Evolutionary conservation across 495 filamentous ascomycete genomes (phyloP).

Genomic region (Neohortaea acidophila): DNA sequence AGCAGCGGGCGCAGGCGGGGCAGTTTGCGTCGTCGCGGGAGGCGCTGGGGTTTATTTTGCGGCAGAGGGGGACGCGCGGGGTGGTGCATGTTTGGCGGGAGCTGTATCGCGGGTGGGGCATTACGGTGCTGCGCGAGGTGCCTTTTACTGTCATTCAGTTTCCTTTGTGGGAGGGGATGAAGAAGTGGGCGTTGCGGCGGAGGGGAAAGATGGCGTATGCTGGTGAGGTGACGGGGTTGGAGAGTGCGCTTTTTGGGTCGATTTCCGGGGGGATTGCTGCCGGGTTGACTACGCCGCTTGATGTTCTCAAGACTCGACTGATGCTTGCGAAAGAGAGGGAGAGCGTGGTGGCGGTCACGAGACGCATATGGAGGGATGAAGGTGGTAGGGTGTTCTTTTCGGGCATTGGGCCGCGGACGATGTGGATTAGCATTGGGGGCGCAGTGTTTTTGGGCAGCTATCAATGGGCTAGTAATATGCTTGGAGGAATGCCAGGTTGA

Average conservation of each 20-base stretch:
- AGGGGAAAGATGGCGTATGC: conserved; percentile 10
- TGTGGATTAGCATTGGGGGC: conserved; percentile 90
- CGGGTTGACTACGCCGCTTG: conserved; percentile 77
- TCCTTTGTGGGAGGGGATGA: conserved; percentile 90
- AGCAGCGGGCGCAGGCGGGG: conserved; percentile 84
- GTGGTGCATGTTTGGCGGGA: conserved; percentile 53
- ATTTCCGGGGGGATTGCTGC: conserved; percentile 74
- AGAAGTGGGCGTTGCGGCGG: conserved; percentile 26
- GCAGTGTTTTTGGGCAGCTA: conserved; percentile 94
- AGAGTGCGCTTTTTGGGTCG: conserved; percentile 77
- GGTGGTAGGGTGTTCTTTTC: conserved; percentile 70
- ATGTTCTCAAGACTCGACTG: conserved; percentile 91
- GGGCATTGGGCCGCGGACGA: conserved; percentile 72
- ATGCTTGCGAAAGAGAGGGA: conserved; percentile 60
- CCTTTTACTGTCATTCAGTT: conserved; percentile 96
- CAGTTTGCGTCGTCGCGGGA: conserved; percentile 46
- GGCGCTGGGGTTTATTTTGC: conserved; percentile 56
- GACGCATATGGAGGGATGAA: conserved; percentile 49
- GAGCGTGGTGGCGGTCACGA: conserved; percentile 42
- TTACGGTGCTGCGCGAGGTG: conserved; percentile 90
- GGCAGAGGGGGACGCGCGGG: conserved; percentile 30
- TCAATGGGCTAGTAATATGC: conserved; percentile 34
- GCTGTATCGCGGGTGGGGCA: conserved; percentile 75
- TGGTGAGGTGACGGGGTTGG: conserved; percentile 47
- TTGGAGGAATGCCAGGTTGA: no score